These are phyloP conservation scores for Cicer yamashitae DNA, from an alignment of 306 rosid species.

Conservation along the genomic window DNA sequence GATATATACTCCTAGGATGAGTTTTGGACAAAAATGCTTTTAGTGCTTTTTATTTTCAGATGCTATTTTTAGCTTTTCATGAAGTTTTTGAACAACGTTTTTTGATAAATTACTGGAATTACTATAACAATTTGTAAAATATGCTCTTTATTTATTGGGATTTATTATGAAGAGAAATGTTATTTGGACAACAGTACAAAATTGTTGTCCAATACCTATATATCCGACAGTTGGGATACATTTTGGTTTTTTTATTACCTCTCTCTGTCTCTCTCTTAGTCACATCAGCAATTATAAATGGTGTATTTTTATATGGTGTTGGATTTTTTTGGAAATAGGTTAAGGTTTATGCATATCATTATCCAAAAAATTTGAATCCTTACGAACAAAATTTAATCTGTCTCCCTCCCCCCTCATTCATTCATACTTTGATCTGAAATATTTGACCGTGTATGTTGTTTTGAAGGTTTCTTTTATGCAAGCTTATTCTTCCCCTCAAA, in stretches of 20 bases:
- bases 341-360: slow-evolving; percentile 20
- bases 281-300: no score
- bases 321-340: not conserved
- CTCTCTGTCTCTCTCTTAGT: no score
- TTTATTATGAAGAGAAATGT: no score
- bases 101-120: not conserved
- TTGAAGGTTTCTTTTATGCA: slow-evolving; percentile 21
- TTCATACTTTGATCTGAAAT: slow-evolving; percentile 24
- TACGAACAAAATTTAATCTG: not conserved
- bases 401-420: not conserved
- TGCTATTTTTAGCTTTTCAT: slow-evolving; percentile 3
- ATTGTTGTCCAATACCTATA: no score
- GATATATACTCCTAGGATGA: not conserved
- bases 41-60: not conserved
- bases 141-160: not conserved
- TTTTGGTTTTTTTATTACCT: no score
- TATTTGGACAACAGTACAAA: no score
- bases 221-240: no score
- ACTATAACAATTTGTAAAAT: not conserved
- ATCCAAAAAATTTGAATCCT: not conserved
- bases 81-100: not conserved
- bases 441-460: slow-evolving; percentile 16
- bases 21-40: not conserved
- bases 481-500: slow-evolving; percentile 11
- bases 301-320: no score